Evolutionary conservation across 768 basidiomycete species (phyloP).

Genomic region (Pisolithus marmoratus): DNA sequence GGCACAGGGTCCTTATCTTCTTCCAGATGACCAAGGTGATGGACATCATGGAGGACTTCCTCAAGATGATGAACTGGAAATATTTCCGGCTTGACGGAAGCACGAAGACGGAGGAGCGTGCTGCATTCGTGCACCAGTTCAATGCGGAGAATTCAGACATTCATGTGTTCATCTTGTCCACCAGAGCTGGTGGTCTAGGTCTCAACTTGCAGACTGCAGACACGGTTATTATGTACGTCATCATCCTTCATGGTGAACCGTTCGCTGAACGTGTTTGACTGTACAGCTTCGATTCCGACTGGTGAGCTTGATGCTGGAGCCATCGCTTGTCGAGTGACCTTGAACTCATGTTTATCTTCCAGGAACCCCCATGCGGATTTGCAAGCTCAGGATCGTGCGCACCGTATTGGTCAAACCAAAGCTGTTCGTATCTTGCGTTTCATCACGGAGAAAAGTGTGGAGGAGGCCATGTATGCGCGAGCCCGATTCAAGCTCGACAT

Average conservation of each 20-base stretch:
- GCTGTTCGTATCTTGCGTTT: conserved; percentile 94
- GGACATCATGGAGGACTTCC: conserved; percentile 96
- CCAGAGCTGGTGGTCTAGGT: conserved; percentile 88
- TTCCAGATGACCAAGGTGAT: conserved; percentile 99
- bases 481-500: conserved; percentile 96
- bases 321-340: neutral
- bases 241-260: conserved; percentile 1
- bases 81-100: conserved; percentile 94
- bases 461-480: conserved; percentile 95
- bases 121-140: conserved; percentile 77
- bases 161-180: conserved; percentile 90
- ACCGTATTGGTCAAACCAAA: conserved; percentile 99
- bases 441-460: conserved; percentile 97
- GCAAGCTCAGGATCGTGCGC: conserved; percentile 98
- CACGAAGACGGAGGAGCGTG: conserved; percentile 94
- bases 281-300: conserved; percentile 72
- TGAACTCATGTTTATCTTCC: conserved; percentile 3
- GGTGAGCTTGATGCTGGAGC: conserved; percentile 29
- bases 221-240: conserved; percentile 86
- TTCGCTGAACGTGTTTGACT: conserved; percentile 8
- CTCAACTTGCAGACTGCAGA: conserved; percentile 95
- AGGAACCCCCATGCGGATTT: conserved; percentile 99
- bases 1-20: conserved; percentile 96
- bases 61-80: conserved; percentile 81
- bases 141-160: conserved; percentile 87